A percentile compares a stretch with the other conserved stretches of the same genome.
These are phyloP conservation scores for Volvox carteri DNA, from an alignment of 163 green algal genomes.

Conservation along the genomic window DNA sequence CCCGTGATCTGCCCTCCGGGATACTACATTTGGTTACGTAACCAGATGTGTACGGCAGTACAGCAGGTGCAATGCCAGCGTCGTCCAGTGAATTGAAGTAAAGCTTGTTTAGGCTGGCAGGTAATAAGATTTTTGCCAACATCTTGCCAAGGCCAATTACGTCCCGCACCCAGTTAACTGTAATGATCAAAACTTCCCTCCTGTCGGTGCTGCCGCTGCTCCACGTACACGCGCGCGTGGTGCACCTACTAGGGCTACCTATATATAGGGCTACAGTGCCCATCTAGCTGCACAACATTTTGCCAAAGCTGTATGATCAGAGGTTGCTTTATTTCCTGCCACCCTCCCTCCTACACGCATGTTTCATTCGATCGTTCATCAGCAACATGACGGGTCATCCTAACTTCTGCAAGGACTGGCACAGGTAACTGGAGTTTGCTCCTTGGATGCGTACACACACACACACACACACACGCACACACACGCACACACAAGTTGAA, in stretches of 20 bases:
- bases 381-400: slow-evolving; percentile 38
- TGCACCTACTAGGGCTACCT: too few relatives aligned
- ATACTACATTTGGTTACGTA: too few relatives aligned
- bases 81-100: too few relatives aligned
- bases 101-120: too few relatives aligned
- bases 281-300: neutral
- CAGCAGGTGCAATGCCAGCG: too few relatives aligned
- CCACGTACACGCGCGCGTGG: neutral
- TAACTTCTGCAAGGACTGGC: slow-evolving; percentile 55
- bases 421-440: slow-evolving; percentile 11
- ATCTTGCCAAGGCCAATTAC: too few relatives aligned
- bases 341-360: neutral
- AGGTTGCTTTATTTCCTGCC: neutral
- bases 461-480: neutral
- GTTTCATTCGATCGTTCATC: neutral
- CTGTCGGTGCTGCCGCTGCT: too few relatives aligned
- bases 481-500: neutral
- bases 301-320: neutral
- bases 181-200: too few relatives aligned
- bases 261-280: neutral
- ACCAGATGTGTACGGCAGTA: too few relatives aligned
- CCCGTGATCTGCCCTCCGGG: too few relatives aligned
- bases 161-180: too few relatives aligned
- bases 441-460: neutral
- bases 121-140: too few relatives aligned